Percentiles rank a stretch among this genome's conserved stretches.
These are phyloP conservation scores for Puccinia brachypodii DNA, from an alignment of 1,284 basidiomycete species.

Conservation along the genomic window DNA sequence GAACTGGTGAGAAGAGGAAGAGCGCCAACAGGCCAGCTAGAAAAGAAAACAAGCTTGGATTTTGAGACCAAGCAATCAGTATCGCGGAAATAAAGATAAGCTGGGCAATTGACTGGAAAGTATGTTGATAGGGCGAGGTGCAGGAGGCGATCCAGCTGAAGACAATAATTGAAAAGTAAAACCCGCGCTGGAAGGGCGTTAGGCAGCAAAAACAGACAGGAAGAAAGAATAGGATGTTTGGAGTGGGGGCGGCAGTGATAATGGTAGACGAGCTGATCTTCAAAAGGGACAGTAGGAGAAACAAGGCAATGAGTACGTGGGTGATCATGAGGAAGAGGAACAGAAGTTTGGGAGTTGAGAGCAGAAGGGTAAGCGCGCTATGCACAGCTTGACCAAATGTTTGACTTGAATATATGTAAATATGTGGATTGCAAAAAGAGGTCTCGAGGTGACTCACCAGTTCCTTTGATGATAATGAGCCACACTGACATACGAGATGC, in stretches of 20 bases:
- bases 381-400: too few relatives aligned
- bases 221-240: background rate
- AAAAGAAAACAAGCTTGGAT: background rate
- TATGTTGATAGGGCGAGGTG: too few relatives aligned
- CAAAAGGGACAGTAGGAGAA: background rate
- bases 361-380: too few relatives aligned
- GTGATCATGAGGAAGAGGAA: background rate
- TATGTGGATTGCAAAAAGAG: too few relatives aligned
- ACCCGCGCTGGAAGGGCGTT: background rate
- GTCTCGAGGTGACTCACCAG: too few relatives aligned
- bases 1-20: background rate
- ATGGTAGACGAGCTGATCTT: background rate
- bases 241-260: background rate
- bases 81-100: background rate
- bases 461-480: too few relatives aligned
- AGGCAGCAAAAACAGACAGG: background rate
- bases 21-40: background rate
- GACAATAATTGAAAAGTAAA: background rate
- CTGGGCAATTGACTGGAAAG: slow-evolving; percentile 2
- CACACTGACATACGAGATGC: too few relatives aligned
- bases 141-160: background rate
- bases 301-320: background rate
- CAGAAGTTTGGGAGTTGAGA: too few relatives aligned
- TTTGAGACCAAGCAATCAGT: background rate
- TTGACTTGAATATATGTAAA: too few relatives aligned